phyloP scores from a whole-genome alignment of 1,284 basidiomycete species.

The Ustilago shanxiensis region DNA sequence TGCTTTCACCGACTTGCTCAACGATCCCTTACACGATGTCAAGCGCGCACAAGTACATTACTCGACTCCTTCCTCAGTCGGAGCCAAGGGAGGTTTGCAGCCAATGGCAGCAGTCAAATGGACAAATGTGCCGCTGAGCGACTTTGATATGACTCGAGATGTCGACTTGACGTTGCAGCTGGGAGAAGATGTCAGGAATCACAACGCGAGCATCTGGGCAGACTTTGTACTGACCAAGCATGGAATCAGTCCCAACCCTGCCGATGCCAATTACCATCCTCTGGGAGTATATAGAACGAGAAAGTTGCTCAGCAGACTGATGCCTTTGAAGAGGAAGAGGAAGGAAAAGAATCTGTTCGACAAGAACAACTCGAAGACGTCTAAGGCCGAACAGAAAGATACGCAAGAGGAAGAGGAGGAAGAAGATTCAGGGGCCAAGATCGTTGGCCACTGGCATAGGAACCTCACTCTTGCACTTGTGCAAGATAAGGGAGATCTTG shows the following conservation, averaged over 20 bases:
- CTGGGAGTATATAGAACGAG: constrained; percentile 80
- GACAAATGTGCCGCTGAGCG: constrained; percentile 37
- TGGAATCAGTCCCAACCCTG: constrained; percentile 77
- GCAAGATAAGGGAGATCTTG: constrained; percentile 72
- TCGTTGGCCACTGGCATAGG: constrained; percentile 86
- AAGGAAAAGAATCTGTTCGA: constrained; percentile 85
- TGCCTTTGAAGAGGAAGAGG: constrained; percentile 79
- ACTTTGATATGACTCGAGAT: constrained; percentile 30
- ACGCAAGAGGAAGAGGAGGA: constrained; percentile 56
- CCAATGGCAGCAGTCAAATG: constrained; percentile 56
- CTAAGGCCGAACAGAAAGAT: neutral
- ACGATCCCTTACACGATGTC: constrained; percentile 22
- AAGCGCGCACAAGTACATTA: constrained; percentile 7
- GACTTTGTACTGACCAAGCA: constrained; percentile 84
- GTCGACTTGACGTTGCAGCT: constrained; percentile 43
- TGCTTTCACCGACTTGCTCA: constrained; percentile 35
- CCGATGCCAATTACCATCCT: constrained; percentile 71
- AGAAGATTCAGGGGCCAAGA: constrained; percentile 71
- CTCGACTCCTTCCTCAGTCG: neutral
- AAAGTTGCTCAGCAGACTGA: constrained; percentile 86
- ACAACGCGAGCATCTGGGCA: constrained; percentile 75
- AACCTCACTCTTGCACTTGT: constrained; percentile 90
- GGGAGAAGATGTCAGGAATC: constrained; percentile 27
- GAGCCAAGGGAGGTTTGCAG: neutral
- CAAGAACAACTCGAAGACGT: constrained; percentile 39